Base-by-base conservation (phyloP, 345 rosid species). In the Aurinia saxatilis region DNA sequence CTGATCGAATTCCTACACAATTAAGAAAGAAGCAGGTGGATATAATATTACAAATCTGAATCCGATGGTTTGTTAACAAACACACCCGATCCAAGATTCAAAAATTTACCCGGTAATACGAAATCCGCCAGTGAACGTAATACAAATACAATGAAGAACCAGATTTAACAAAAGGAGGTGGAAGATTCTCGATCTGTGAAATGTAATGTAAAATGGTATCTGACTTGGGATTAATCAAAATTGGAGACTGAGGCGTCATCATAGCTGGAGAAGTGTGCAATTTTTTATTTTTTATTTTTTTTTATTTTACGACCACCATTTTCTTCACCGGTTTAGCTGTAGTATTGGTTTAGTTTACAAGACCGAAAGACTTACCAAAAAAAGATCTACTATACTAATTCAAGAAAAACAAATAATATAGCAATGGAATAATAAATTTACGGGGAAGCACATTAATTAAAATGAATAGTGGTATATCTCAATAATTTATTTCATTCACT, bases 1-100 rank as follows among this genome's bases (percentile, higher is more conserved):
- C 77, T 81, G 30, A 44, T 58, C 50, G 13, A 31, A 31, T 6
- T 31, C 49, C 72, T 61, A 21, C 72, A 50, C n/a, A n/a, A n/a
- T 41, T 8, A 23, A 41, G 34, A 37, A 46, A 21, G 25, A 21
- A 21, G 25, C 25, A 21, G 52, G 8, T 5, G 12, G 0, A 1
- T 3, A 13, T 18, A 30, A 55, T n/a, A 63, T 36, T 33, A 34
- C 59, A 56, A 56, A 48, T 57, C 59, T 48, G 13, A 38, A 56
- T 33, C 39, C 46, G 3, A 29, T n/a, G n/a, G n/a, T n/a, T n/a
- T n/a, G n/a, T n/a, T n/a, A n/a, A n/a, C n/a, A n/a, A n/a, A n/a
- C n/a, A 52, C 9, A 60, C 18, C 49, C 4, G 5, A 14, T 55
- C 31, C 13, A 57, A 50, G 25, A 41, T 13, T 63, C 52, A 34